Conservation (phyloP, 73 alveolate species). For the Loxodes magnus region DNA sequence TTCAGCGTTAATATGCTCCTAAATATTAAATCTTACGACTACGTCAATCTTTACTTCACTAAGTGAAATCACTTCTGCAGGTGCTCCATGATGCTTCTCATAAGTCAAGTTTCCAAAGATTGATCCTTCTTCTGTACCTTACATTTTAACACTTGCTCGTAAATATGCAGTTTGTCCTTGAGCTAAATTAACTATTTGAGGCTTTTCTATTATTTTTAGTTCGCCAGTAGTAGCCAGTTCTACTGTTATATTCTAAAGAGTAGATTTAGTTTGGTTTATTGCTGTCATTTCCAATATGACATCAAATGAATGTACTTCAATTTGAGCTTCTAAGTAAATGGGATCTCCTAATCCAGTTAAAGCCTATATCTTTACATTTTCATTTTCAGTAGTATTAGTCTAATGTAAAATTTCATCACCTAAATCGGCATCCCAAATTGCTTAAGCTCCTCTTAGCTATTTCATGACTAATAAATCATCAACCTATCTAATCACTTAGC, state of each 20-base stretch:
- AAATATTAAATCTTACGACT: too few relatives aligned
- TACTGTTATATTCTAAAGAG: conserved; percentile 69
- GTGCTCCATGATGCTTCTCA: conserved; percentile 70
- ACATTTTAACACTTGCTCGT: conserved; percentile 64
- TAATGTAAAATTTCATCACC: conserved; percentile 38
- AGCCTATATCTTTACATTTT: conserved; percentile 24
- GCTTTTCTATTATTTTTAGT: conserved; percentile 76
- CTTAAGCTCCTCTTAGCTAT: conserved; percentile 48
- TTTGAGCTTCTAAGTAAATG: conserved; percentile 75
- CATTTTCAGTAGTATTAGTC: conserved; percentile 16
- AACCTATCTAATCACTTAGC: conserved; percentile 16
- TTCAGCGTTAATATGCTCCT: conserved; percentile 73
- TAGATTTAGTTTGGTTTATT: conserved; percentile 67
- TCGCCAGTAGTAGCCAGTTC: conserved; percentile 78
- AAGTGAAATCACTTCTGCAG: conserved; percentile 57
- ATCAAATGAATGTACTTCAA: conserved; percentile 78
- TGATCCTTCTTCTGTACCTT: conserved; percentile 76
- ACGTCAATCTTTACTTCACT: conserved; percentile 80
- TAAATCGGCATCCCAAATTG: conserved; percentile 48
- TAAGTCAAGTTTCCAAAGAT: conserved; percentile 83
- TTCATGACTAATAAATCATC: conserved; percentile 47
- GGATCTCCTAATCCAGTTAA: conserved; percentile 93
- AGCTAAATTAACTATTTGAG: conserved; percentile 55
- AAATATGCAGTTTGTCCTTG: conserved; percentile 58
- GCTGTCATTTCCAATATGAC: conserved; percentile 59